Evolutionary conservation across 1,284 basidiomycete genomes (phyloP).

Genomic region (Apiotrichum sp.): DNA sequence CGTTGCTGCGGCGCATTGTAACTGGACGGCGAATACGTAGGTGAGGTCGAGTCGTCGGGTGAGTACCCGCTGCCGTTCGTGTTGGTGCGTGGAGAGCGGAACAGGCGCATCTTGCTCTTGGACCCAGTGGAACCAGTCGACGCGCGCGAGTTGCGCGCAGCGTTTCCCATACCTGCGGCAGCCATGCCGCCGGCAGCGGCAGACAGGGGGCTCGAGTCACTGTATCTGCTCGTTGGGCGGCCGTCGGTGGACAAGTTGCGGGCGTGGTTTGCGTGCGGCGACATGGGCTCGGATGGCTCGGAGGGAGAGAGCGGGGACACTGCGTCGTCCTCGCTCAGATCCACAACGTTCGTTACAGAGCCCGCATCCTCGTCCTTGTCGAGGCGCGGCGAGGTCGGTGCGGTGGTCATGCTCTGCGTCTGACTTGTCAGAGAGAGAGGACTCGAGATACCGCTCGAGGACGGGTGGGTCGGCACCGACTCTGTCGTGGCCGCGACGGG

Average conservation of each 20-base stretch:
- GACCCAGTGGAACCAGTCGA: neutral
- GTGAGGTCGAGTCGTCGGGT: slow-evolving; percentile 1
- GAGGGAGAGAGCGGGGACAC: neutral
- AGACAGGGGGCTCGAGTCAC: neutral
- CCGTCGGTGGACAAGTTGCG: neutral
- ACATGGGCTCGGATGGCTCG: neutral
- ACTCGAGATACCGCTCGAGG: neutral
- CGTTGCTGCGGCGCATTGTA: neutral
- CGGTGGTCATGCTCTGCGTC: neutral
- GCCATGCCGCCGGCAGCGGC: too few relatives aligned
- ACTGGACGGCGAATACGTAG: neutral
- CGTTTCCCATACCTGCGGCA: neutral
- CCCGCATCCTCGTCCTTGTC: neutral
- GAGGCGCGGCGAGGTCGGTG: neutral
- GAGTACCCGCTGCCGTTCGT: neutral
- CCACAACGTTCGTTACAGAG: neutral
- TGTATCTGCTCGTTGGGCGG: neutral
- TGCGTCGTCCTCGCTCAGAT: neutral
- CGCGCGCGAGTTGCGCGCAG: neutral
- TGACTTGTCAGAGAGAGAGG: neutral
- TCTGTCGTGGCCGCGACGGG: neutral
- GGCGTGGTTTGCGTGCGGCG: neutral
- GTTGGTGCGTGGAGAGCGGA: slow-evolving; percentile 3
- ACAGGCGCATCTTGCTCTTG: slow-evolving; percentile 10
- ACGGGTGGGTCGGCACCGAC: neutral